These are phyloP conservation scores for Suhomyces bribrorum DNA, from an alignment of 1,139 yeast genomes.

Conservation along the genomic window DNA sequence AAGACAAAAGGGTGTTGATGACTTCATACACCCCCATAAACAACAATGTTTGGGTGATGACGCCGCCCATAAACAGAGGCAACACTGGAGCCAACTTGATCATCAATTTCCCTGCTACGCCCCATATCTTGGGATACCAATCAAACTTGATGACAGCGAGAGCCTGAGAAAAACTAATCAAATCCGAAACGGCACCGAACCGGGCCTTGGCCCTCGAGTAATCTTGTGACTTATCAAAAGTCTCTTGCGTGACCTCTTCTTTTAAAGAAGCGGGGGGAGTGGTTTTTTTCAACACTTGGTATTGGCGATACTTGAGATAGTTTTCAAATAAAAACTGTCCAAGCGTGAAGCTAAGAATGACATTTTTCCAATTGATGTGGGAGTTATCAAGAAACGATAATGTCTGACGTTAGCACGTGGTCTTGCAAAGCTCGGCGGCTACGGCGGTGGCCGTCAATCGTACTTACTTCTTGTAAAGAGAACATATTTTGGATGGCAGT, in stretches of 20 bases:
- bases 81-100: conserved; percentile 31
- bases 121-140: conserved; percentile 71
- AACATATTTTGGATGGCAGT: conserved; percentile 15
- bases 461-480: conserved; percentile 25
- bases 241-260: conserved; percentile 66
- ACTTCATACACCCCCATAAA: conserved; percentile 51
- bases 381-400: conserved; percentile 53
- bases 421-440: no score
- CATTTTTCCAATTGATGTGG: conserved; percentile 72
- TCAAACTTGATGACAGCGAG: conserved; percentile 60
- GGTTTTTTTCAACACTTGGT: conserved; percentile 56
- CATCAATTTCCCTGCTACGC: conserved; percentile 46
- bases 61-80: conserved; percentile 52
- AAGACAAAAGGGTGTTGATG: conserved; percentile 50
- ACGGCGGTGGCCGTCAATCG: background rate
- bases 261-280: conserved; percentile 65
- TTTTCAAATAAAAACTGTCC: conserved; percentile 77
- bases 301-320: conserved; percentile 76
- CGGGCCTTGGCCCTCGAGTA: conserved; percentile 82
- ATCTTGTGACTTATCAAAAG: conserved; percentile 74
- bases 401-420: conserved; percentile 22
- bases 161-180: conserved; percentile 57
- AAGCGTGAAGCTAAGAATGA: conserved; percentile 72
- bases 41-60: conserved; percentile 66
- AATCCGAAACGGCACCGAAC: conserved; percentile 61